Evolutionary conservation across 139 green algal species (phyloP).

Genomic region (Trebouxia sp.): DNA sequence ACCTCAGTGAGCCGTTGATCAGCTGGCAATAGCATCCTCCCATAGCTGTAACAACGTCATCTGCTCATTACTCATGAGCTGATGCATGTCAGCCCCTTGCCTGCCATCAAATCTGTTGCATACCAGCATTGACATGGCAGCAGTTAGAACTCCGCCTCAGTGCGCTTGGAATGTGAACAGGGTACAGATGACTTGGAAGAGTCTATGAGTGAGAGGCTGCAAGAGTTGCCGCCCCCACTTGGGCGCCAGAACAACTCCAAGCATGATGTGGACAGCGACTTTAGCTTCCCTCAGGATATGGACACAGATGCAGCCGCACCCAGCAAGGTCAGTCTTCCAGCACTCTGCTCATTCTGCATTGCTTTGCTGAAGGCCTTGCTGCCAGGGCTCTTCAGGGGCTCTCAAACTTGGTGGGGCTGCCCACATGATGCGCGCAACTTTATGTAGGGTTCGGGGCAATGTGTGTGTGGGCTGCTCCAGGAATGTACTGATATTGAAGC

Average conservation of each 20-base stretch:
- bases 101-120: background rate
- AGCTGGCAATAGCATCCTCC: too few relatives aligned
- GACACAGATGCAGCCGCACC: slow-evolving; percentile 5
- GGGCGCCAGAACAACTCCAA: background rate
- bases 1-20: too few relatives aligned
- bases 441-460: too few relatives aligned
- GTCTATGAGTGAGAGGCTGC: slow-evolving; percentile 72
- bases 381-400: background rate
- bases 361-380: background rate
- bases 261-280: background rate
- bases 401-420: too few relatives aligned
- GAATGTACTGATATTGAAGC: too few relatives aligned
- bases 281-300: slow-evolving; percentile 30
- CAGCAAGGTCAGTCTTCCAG: background rate
- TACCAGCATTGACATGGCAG: too few relatives aligned
- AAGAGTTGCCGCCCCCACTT: slow-evolving; percentile 74
- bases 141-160: too few relatives aligned
- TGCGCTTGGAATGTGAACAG: slow-evolving; percentile 36
- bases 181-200: slow-evolving; percentile 70
- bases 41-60: too few relatives aligned
- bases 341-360: background rate
- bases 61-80: too few relatives aligned
- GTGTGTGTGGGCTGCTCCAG: too few relatives aligned
- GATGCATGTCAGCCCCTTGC: too few relatives aligned
- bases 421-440: too few relatives aligned